Base-by-base conservation (phyloP, 306 rosid species). In the Quercus dentata region DNA sequence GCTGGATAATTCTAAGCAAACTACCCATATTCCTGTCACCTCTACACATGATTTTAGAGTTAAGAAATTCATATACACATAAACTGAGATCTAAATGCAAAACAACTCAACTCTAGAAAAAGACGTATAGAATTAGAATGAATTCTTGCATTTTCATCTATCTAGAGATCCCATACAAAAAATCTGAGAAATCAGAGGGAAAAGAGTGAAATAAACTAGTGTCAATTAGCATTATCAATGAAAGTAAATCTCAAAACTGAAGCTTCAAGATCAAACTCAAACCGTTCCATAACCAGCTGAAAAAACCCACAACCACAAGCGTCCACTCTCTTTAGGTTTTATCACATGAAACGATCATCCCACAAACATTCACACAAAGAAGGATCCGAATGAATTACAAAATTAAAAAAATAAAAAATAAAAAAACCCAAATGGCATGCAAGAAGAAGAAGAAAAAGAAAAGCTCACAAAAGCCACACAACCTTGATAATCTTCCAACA, bases 401-500 rank as follows among this genome's bases (percentile, higher is more conserved):
- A 6, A 38, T 1, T 1, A 3, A 62, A 35, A 35, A 1, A 35
- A 35, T 35, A 35, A 35, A 65, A 65, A 2, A n/a, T n/a, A n/a
- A 8, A 62, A 28, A 13, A 14, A 0, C 2, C 33, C 67, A 13
- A 19, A 35, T 5, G 65, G 6, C 18, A 59, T 59, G 21, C 56
- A 55, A 63, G 56, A 21, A 58, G 54, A 61, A 14, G 72, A 81
- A 61, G 74, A 78, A 21, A 49, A 56, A 75, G 71, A 19, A 49
- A 49, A 59, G 71, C 71, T 1, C 17, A 30, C 23, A 69, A 81
- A 54, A 75, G 79, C 69, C 69, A 69, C 46, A 77, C 69, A 72
- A 86, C 90, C 90, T 88, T 83, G 75, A 82, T 69, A 69, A 57
- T 69, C 70, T 56, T 65, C 74, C 51, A 74, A 80, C 74, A 54